Percentiles rank a stretch among this genome's conserved stretches.
phyloP scores from a whole-genome alignment of 2,329 filamentous ascomycete genomes.

The Nakataea oryzae region DNA sequence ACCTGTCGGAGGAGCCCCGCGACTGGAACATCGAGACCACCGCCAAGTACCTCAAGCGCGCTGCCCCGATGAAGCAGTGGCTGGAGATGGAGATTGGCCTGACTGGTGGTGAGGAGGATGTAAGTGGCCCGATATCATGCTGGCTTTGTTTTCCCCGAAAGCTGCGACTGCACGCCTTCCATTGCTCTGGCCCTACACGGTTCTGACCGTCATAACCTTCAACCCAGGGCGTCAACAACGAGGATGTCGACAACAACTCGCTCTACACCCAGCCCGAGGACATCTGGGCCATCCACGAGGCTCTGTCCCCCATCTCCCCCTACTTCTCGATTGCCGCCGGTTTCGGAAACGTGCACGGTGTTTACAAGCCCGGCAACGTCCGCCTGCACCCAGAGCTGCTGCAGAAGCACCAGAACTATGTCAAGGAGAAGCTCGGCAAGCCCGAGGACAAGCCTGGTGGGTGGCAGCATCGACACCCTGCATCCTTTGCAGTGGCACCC shows the following conservation, averaged over 20 bases:
- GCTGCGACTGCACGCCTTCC: neutral
- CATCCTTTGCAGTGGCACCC: neutral
- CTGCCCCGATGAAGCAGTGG: conserved; percentile 96
- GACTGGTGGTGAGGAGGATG: conserved; percentile 43
- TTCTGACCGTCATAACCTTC: neutral
- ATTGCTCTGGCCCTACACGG: neutral
- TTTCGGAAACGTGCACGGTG: conserved; percentile 98
- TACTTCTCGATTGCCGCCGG: conserved; percentile 98
- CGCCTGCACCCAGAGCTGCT: conserved; percentile 93
- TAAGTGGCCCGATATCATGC: neutral
- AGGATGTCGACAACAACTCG: conserved; percentile 90
- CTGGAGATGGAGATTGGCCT: conserved; percentile 96
- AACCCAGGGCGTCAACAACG: conserved; percentile 72
- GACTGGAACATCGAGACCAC: conserved; percentile 89
- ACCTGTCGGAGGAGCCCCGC: conserved; percentile 84
- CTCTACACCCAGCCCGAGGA: conserved; percentile 98
- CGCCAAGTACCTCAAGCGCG: conserved; percentile 85
- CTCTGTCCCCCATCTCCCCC: conserved; percentile 73
- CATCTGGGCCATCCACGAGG: conserved; percentile 83
- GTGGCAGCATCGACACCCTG: neutral
- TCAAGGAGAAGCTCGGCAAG: conserved; percentile 82
- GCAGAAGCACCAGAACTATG: conserved; percentile 88
- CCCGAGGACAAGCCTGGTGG: conserved; percentile 30
- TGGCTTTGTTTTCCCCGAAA: neutral
- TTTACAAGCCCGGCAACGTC: conserved; percentile 89